These are phyloP conservation scores for Xylariaceae sp. DNA, from an alignment of 2,329 filamentous ascomycete species.

Conservation along the genomic window DNA sequence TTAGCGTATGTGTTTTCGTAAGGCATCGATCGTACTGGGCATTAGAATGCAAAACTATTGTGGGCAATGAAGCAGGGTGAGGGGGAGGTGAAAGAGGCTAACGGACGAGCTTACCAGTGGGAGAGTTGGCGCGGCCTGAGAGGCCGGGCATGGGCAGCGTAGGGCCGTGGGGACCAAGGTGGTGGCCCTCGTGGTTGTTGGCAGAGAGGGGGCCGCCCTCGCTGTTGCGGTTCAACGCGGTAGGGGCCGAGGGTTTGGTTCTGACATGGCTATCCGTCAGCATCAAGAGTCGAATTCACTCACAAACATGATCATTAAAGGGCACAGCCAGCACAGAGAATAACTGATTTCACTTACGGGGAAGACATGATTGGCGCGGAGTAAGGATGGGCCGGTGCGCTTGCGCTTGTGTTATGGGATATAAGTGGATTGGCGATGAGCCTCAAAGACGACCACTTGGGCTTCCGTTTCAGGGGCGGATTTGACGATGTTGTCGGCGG, in stretches of 20 bases:
- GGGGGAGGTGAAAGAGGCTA: not conserved
- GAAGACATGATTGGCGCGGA: constrained; percentile 19
- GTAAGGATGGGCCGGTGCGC: not conserved
- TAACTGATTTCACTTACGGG: constrained; percentile 22
- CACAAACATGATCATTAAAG: too few species aligned
- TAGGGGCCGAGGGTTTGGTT: constrained; percentile 17
- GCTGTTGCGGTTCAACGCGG: constrained; percentile 10
- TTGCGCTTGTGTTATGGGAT: constrained; percentile 1
- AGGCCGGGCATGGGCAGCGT: constrained; percentile 25
- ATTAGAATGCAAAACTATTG: too few species aligned
- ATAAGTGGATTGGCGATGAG: constrained; percentile 5
- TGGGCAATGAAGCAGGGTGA: not conserved
- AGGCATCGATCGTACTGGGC: not conserved
- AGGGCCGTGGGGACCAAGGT: constrained; percentile 3
- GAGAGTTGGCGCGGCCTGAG: constrained; percentile 24
- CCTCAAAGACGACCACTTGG: constrained; percentile 20
- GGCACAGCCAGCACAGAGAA: not conserved
- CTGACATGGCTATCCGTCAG: too few species aligned
- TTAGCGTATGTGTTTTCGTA: not conserved
- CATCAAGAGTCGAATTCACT: too few species aligned
- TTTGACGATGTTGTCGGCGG: not conserved
- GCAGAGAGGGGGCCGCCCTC: constrained; percentile 8
- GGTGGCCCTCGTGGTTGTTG: not conserved
- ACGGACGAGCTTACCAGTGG: constrained; percentile 17
- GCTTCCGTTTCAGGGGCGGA: constrained; percentile 16